These are phyloP conservation scores for Oryza glaberrima DNA, from an alignment of 176 grass and related monocot species.

Conservation along the genomic window DNA sequence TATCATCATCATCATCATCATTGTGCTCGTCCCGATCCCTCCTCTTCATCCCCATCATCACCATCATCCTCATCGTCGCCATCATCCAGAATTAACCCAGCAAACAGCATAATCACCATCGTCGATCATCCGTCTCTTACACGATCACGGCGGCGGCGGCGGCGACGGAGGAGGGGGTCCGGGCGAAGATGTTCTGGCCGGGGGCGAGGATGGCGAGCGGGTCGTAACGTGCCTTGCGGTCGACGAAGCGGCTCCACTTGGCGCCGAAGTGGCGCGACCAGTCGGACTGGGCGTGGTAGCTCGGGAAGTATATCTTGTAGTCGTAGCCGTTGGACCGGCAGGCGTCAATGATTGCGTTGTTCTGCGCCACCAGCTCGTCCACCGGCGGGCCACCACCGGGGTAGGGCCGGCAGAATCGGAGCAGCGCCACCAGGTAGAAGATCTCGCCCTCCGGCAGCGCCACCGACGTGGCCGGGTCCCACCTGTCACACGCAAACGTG, in stretches of 20 bases:
- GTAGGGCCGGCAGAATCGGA: slow-evolving; percentile 63
- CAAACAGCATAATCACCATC: slow-evolving; percentile 30
- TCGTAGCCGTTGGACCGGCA: slow-evolving; percentile 80
- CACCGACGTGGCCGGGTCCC: slow-evolving; percentile 83
- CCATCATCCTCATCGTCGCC: neutral
- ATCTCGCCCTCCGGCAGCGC: slow-evolving; percentile 71
- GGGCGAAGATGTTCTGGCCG: slow-evolving; percentile 81
- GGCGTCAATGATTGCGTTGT: slow-evolving; percentile 52
- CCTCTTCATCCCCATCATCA: neutral
- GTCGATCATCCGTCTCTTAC: neutral
- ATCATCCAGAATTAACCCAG: slow-evolving; percentile 27
- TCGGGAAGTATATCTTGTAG: slow-evolving; percentile 90
- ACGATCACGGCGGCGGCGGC: neutral
- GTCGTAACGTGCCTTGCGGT: slow-evolving; percentile 74
- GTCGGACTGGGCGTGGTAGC: slow-evolving; percentile 54
- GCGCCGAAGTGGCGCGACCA: slow-evolving; percentile 80
- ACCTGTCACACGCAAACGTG: slow-evolving; percentile 51
- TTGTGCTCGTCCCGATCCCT: neutral
- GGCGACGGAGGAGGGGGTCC: slow-evolving; percentile 8
- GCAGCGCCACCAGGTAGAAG: slow-evolving; percentile 97
- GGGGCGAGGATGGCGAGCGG: slow-evolving; percentile 74
- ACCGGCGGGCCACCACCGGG: slow-evolving; percentile 50
- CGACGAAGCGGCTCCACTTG: slow-evolving; percentile 69
- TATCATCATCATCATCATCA: slow-evolving; percentile 2
- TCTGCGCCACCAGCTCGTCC: slow-evolving; percentile 73